Evolutionary conservation across 306 rosid species (phyloP), one percentile per base, ranked within the genome.

Genomic region (Cicer yamashitae): DNA sequence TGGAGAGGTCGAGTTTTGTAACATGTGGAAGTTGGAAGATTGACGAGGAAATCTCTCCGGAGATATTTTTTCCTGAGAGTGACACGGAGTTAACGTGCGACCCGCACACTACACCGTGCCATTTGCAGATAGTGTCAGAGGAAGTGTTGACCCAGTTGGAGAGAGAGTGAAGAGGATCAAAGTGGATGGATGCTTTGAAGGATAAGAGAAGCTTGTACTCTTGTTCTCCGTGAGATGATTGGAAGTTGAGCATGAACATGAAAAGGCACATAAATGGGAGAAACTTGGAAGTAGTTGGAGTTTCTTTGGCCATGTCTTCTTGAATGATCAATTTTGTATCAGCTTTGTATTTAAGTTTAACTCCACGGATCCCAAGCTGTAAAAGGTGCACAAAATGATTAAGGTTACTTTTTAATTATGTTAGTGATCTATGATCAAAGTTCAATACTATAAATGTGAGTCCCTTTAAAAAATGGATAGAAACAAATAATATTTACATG

Each of bases 21-120:
- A 92, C 58, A 37, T 73, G 13, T 7, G 83, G 82, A 10, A 96
- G 80, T 40, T 79, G 85, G 25, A 92, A 90, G 10, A 96, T 39
- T 1, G 91, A 80, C 0, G 86, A 67, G 41, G 91, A 58, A 34
- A 87, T 14, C 17, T 68, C 62, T 15, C 96, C 92, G 46, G 99
- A 78, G 77, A 96, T 63, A 82, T 96, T 96, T 76, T 83, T 75
- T 1, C 89, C 87, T 0, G 93, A 52, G 79, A 96, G 88, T 40
- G 77, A 70, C 37, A 92, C 8, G 47, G 90, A 25, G 11, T 7
- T 77, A 47, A 96, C 88, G 6, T 62, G 75, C 37, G 87, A 73
- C 17, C 86, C 41, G 83, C 98, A 96, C 44, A 82, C 77, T 83
- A 96, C 67, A 7, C 92, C 98, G 1, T 67, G 75, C 98, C 99